A percentile compares a stretch with the other conserved stretches of the same genome.
phyloP scores from a whole-genome alignment of 2,329 filamentous ascomycete genomes.

The Amylocarpus encephaloides region DNA sequence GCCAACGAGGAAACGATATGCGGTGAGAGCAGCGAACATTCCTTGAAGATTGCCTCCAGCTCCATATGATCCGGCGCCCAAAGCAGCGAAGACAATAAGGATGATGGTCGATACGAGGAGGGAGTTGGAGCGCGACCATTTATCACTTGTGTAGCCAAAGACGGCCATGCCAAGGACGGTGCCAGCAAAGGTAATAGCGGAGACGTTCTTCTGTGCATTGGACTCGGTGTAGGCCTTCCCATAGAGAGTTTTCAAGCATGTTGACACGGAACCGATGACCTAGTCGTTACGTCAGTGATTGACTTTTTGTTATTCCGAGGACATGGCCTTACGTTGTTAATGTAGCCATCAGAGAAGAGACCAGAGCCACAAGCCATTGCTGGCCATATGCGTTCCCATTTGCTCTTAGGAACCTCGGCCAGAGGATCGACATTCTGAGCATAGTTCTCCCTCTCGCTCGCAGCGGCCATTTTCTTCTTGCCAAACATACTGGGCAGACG shows the following conservation, averaged over 20 bases:
- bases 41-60: constrained; percentile 61
- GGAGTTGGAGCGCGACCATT: constrained; percentile 78
- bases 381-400: constrained; percentile 41
- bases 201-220: constrained; percentile 64
- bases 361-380: constrained; percentile 83
- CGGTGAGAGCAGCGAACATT: constrained; percentile 71
- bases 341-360: constrained; percentile 85
- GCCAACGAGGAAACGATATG: constrained; percentile 76
- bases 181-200: constrained; percentile 78
- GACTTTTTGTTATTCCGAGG: background rate
- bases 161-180: constrained; percentile 76
- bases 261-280: constrained; percentile 85
- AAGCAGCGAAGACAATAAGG: constrained; percentile 75
- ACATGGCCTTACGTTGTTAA: constrained; percentile 62
- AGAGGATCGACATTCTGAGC: constrained; percentile 13
- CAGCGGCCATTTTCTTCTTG: constrained; percentile 7
- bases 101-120: constrained; percentile 77
- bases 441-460: background rate
- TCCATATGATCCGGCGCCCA: constrained; percentile 72
- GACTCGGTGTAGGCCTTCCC: constrained; percentile 61
- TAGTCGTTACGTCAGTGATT: constrained; percentile 27
- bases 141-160: constrained; percentile 77
- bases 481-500: constrained; percentile 9
- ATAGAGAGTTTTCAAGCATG: constrained; percentile 65
- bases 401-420: constrained; percentile 17